Conservation (phyloP, 2,329 filamentous ascomycete species). For the Diaporthe aspalathi region DNA sequence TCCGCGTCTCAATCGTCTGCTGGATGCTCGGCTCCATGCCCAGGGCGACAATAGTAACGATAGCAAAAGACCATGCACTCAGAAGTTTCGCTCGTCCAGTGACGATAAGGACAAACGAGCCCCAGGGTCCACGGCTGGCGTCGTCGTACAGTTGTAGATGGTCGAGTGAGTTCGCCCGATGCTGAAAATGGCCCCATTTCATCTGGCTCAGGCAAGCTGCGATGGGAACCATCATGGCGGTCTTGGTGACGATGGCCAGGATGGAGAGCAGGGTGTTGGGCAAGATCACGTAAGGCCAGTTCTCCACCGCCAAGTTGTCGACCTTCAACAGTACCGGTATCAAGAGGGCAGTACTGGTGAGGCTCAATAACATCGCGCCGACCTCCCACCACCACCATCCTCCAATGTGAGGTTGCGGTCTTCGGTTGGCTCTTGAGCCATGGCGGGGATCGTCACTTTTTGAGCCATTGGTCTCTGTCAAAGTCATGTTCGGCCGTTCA, state of each 20-base stretch:
- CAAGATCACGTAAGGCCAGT: not conserved
- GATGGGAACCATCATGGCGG: constrained; percentile 1
- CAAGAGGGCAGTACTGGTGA: not conserved
- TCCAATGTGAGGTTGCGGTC: not conserved
- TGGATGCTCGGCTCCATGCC: not conserved
- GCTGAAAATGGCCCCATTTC: not conserved
- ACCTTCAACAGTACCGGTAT: not conserved
- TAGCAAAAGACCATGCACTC: not conserved
- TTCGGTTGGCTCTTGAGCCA: not conserved
- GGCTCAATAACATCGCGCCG: not conserved
- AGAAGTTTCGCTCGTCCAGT: not conserved
- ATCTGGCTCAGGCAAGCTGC: constrained; percentile 3
- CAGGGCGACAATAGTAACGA: not conserved
- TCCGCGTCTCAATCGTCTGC: constrained; percentile 1
- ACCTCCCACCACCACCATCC: constrained; percentile 23
- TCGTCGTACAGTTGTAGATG: not conserved
- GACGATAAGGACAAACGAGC: not conserved
- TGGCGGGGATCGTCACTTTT: too few relatives aligned
- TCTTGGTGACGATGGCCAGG: constrained; percentile 2
- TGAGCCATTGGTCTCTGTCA: not conserved
- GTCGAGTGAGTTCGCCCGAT: not conserved
- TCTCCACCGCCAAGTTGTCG: not conserved
- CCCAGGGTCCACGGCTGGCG: not conserved
- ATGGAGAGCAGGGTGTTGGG: constrained; percentile 3
- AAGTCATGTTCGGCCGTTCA: not conserved